These are phyloP conservation scores for Prunus mongolica DNA, from an alignment of 306 rosid species.

Conservation along the genomic window DNA sequence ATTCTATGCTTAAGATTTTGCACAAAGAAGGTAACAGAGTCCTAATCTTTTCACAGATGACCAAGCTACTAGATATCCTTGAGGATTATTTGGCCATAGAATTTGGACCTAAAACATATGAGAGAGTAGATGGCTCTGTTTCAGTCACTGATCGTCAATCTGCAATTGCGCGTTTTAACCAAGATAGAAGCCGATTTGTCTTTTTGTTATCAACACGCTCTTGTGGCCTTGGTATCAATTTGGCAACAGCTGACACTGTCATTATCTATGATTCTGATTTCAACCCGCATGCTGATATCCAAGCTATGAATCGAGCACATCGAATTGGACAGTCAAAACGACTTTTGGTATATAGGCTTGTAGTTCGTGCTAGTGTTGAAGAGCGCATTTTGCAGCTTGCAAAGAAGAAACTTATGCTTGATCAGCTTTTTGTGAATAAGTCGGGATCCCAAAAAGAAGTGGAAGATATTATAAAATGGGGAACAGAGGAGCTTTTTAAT, in stretches of 20 bases:
- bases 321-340: slow-evolving; percentile 99
- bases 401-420: slow-evolving; percentile 97
- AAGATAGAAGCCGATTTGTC: slow-evolving; percentile 95
- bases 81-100: slow-evolving; percentile 88
- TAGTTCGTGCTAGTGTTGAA: slow-evolving; percentile 99
- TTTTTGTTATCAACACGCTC: slow-evolving; percentile 97
- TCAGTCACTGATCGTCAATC: slow-evolving; percentile 93
- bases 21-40: slow-evolving; percentile 87
- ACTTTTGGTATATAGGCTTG: slow-evolving; percentile 95
- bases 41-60: slow-evolving; percentile 98
- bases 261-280: slow-evolving; percentile 98
- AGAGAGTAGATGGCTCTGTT: slow-evolving; percentile 99
- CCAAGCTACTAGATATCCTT: slow-evolving; percentile 95
- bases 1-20: slow-evolving; percentile 89
- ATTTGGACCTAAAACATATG: slow-evolving; percentile 96
- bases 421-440: slow-evolving; percentile 96
- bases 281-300: slow-evolving; percentile 99
- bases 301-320: slow-evolving; percentile 99
- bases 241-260: slow-evolving; percentile 99
- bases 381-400: slow-evolving; percentile 99
- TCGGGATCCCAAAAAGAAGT: slow-evolving; percentile 97
- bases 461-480: slow-evolving; percentile 97
- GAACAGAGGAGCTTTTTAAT: slow-evolving; percentile 92
- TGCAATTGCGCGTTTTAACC: slow-evolving; percentile 91
- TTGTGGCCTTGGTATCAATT: slow-evolving; percentile 97